Evolutionary conservation across 805 yeast species (phyloP).

Genomic region (Candida verbasci): DNA sequence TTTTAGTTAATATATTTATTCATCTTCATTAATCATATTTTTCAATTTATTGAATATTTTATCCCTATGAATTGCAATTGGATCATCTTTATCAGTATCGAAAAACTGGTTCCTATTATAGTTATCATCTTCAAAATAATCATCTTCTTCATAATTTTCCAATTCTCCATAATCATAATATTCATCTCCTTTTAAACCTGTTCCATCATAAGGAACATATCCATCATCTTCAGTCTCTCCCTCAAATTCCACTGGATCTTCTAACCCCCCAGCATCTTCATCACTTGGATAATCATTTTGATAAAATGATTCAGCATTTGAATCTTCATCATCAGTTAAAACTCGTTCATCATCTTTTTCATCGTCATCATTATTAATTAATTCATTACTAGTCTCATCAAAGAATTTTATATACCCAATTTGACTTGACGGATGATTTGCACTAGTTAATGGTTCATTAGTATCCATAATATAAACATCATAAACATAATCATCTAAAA

Average conservation of each 20-base stretch:
- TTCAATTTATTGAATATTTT: constrained; percentile 55
- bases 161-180: constrained; percentile 28
- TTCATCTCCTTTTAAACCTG: constrained; percentile 18
- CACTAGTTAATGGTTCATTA: constrained; percentile 37
- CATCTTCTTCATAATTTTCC: constrained; percentile 10
- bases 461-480: constrained; percentile 63
- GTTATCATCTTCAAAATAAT: constrained; percentile 38
- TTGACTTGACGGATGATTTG: constrained; percentile 43
- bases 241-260: constrained; percentile 12
- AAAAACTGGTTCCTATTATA: constrained; percentile 50
- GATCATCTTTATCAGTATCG: constrained; percentile 52
- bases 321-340: constrained; percentile 71
- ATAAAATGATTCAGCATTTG: constrained; percentile 88
- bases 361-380: constrained; percentile 11
- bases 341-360: constrained; percentile 21
- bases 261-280: constrained; percentile 54
- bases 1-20: constrained; percentile 21
- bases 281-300: constrained; percentile 94
- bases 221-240: constrained; percentile 18
- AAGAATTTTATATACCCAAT: constrained; percentile 53
- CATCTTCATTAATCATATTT: constrained; percentile 45
- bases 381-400: constrained; percentile 51
- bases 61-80: constrained; percentile 61
- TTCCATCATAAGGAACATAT: constrained; percentile 10
- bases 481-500: constrained; percentile 56